Conservation (phyloP, 208 protist species). For the Vickermania spadyakhi region DNA sequence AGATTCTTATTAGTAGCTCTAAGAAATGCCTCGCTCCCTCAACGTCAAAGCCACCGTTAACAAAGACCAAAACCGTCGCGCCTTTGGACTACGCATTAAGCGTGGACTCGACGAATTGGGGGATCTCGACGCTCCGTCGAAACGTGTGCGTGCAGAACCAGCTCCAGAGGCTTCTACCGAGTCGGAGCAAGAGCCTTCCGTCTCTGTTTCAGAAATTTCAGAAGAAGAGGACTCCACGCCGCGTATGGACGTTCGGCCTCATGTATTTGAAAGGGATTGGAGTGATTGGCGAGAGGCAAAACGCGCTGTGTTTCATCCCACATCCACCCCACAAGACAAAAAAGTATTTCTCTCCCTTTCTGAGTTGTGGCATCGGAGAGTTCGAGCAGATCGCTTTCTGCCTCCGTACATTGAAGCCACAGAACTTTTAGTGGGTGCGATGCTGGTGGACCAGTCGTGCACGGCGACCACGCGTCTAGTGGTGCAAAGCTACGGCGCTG, state of each 20-base stretch:
- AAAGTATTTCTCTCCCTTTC: slow-evolving; percentile 28
- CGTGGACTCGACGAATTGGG: slow-evolving; percentile 45
- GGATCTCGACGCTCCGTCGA: slow-evolving; percentile 40
- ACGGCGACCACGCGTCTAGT: neutral
- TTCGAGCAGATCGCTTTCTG: slow-evolving; percentile 35
- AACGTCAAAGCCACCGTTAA: neutral
- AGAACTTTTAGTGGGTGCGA: slow-evolving; percentile 36
- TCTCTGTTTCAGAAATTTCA: no score
- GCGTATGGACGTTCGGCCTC: slow-evolving; percentile 6
- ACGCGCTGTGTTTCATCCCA: slow-evolving; percentile 36
- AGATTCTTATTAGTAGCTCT: neutral
- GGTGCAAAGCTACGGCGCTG: slow-evolving; percentile 45
- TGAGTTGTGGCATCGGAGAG: slow-evolving; percentile 47
- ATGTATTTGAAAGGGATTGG: slow-evolving; percentile 62
- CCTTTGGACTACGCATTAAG: slow-evolving; percentile 62
- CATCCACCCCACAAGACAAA: slow-evolving; percentile 16
- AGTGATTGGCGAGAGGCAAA: slow-evolving; percentile 58
- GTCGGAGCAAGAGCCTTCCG: neutral
- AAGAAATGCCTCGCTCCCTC: neutral
- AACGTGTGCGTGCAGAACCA: neutral
- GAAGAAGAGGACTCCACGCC: neutral
- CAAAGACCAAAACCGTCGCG: slow-evolving; percentile 11
- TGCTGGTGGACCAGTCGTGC: slow-evolving; percentile 41
- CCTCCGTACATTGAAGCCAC: slow-evolving; percentile 70
- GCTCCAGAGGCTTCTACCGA: neutral